Evolutionary conservation across 768 basidiomycete genomes (phyloP).

Genomic region (Gymnopilus junonius): DNA sequence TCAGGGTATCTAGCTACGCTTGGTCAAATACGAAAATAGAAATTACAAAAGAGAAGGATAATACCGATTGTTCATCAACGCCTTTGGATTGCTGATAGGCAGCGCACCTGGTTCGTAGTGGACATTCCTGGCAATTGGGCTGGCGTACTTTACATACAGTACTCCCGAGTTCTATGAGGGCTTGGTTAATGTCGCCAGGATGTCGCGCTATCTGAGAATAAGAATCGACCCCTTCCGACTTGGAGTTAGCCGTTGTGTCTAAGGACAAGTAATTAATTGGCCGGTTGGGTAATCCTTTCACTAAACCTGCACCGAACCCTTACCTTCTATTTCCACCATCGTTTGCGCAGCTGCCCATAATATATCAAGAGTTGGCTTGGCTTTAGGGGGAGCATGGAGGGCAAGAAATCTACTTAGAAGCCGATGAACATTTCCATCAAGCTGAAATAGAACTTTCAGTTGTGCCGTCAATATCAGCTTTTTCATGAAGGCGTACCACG

Average conservation of each 20-base stretch:
- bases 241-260: constrained; percentile 2
- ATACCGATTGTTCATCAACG: constrained; percentile 12
- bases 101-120: constrained; percentile 68
- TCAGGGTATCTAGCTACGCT: constrained; percentile 18
- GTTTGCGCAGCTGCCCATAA: constrained; percentile 81
- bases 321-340: constrained; percentile 56
- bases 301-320: constrained; percentile 3
- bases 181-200: constrained; percentile 90
- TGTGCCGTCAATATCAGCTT: background rate
- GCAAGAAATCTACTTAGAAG: constrained; percentile 85
- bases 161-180: constrained; percentile 92
- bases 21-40: constrained; percentile 8
- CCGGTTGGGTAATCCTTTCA: background rate
- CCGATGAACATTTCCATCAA: constrained; percentile 91
- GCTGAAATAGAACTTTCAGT: constrained; percentile 41
- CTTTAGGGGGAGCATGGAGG: constrained; percentile 80
- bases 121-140: constrained; percentile 76
- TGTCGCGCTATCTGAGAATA: constrained; percentile 35
- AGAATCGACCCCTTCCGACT: constrained; percentile 13
- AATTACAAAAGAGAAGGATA: constrained; percentile 7
- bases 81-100: constrained; percentile 49
- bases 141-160: constrained; percentile 89
- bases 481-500: constrained; percentile 62
- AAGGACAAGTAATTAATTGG: background rate
- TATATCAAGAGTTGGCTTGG: constrained; percentile 75